Evolutionary conservation across 2,329 filamentous ascomycete species (phyloP).

Genomic region (Calonectria multiphialidica): DNA sequence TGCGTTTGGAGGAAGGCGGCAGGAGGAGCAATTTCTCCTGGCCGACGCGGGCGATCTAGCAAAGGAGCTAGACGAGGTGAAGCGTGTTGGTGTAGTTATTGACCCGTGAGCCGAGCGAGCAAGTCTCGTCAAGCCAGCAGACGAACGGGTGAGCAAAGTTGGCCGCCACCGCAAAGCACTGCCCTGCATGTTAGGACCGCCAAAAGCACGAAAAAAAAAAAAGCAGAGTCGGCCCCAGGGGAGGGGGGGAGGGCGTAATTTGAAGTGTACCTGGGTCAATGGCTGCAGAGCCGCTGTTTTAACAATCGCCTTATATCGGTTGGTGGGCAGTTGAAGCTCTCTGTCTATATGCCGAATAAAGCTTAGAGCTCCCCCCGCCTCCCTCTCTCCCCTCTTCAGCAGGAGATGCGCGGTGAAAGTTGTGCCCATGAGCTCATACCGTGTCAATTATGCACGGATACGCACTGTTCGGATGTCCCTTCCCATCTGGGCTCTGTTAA

Average conservation of each 20-base stretch:
- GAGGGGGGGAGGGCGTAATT: neutral
- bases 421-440: slow-evolving; percentile 49
- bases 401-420: slow-evolving; percentile 24
- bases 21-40: slow-evolving; percentile 36
- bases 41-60: neutral
- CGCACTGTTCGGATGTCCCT: slow-evolving; percentile 33
- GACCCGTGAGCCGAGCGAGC: neutral
- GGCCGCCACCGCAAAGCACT: slow-evolving; percentile 12
- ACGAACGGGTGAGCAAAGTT: slow-evolving; percentile 7
- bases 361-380: slow-evolving; percentile 13
- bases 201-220: neutral
- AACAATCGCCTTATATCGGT: neutral
- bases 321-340: neutral
- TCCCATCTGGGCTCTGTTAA: slow-evolving; percentile 10
- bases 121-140: neutral
- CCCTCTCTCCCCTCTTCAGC: too few species aligned
- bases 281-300: neutral
- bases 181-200: slow-evolving; percentile 32
- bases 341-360: neutral
- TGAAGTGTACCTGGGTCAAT: neutral
- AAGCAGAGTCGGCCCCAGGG: neutral
- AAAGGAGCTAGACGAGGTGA: neutral
- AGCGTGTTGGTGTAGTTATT: too few species aligned
- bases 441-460: slow-evolving; percentile 26
- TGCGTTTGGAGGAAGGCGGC: slow-evolving; percentile 8